Conservation (phyloP, 1,284 basidiomycete species). For the Cryptococcus hybrid region DNA sequence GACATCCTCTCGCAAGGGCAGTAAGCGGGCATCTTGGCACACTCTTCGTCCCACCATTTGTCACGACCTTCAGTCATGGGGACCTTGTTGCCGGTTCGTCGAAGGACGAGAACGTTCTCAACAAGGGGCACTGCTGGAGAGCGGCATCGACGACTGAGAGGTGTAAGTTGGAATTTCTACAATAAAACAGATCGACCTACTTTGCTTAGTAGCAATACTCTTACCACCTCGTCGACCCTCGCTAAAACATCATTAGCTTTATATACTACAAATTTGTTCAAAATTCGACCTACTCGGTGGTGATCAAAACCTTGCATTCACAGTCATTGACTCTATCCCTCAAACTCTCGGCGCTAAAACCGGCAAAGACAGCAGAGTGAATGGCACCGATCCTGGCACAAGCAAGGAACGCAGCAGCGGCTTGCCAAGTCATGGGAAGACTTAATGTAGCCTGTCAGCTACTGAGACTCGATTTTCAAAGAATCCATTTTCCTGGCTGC, state of each 20-base stretch:
- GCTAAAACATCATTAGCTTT: constrained; percentile 15
- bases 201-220: constrained; percentile 91
- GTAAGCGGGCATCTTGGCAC: constrained; percentile 78
- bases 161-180: not conserved
- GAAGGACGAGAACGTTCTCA: constrained; percentile 87
- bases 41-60: constrained; percentile 96
- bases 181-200: constrained; percentile 19
- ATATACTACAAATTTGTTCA: no score
- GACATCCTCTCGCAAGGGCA: constrained; percentile 85
- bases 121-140: constrained; percentile 76
- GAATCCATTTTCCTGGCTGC: not conserved
- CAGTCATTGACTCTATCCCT: constrained; percentile 93
- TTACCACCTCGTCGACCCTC: constrained; percentile 94
- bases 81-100: constrained; percentile 81
- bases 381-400: constrained; percentile 96
- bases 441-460: constrained; percentile 7
- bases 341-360: constrained; percentile 95
- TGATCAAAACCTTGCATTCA: constrained; percentile 85
- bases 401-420: constrained; percentile 92
- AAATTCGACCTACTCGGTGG: constrained; percentile 64
- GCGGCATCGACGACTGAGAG: constrained; percentile 77
- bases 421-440: constrained; percentile 66
- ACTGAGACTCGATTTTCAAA: not conserved
- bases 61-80: constrained; percentile 84
- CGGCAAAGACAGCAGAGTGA: constrained; percentile 98